Base-by-base conservation (phyloP, 2,329 filamentous ascomycete genomes). In the Gaeumannomyces tritici region DNA sequence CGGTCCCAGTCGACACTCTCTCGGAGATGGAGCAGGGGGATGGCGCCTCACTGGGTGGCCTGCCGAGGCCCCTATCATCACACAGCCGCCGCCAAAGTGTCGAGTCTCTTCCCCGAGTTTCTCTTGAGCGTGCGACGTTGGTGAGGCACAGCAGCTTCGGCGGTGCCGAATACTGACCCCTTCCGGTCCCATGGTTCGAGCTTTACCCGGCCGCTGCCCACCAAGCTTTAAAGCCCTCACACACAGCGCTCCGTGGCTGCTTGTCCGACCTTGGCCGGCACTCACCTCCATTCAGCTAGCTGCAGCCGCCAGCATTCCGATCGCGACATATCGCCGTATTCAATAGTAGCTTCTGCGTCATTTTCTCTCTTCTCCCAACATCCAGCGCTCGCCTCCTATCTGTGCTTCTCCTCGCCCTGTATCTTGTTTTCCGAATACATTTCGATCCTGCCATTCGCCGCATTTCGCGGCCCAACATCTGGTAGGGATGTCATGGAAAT, bases 71-170 rank as follows among this genome's bases (percentile, higher is more conserved):
- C 55, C 66, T 71, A 47, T 65, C 71, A 29, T 69, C 70, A 26
- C 70, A 70, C 27, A 74, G 72, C 28, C 71, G 75, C 31, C 77
- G 74, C 64, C 72, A 72, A 57, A 81, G 78, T 64, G 70, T 73
- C 57, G 77, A 80, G 68, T 70, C 72, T 64, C 69, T 75, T 31
- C 73, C 77, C 3, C 71, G 80, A 61, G 73, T 73, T 42, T 81
- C 77, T 62, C 71, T 78, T 64, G 76, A 79, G 61, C 73, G 76
- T 62, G 80, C 80, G 13, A 75, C 74, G 7, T 65, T 80, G 63
- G 80, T 78, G 29, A 76, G 80, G 67, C 80, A 75, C 67, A 76
- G 76, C 70, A 82, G 80, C 66, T 81, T 80, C 63, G 75, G 78
- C 18, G 79, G 80, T 1, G 71, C 75, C 3, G 80, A 83, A 70